phyloP scores from a whole-genome alignment of 2,329 filamentous ascomycete species.

The Xylaria multiplex region DNA sequence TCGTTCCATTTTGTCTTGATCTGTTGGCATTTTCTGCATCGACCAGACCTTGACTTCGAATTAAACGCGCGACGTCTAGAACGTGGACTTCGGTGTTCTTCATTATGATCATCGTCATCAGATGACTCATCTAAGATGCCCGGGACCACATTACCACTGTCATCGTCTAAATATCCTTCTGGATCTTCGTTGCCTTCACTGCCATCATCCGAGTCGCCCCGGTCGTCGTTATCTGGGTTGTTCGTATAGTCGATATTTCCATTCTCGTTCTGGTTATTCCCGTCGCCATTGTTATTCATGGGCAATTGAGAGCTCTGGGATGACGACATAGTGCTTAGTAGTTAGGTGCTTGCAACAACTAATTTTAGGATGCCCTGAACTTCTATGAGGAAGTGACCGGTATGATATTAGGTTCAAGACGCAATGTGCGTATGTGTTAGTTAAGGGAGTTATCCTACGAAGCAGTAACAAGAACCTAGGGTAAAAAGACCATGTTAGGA shows the following conservation, averaged over 20 bases:
- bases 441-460: not conserved
- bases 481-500: not conserved
- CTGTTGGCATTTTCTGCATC: not conserved
- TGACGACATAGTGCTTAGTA: constrained; percentile 16
- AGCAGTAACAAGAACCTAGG: not conserved
- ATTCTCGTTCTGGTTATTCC: not conserved
- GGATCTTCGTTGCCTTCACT: not conserved
- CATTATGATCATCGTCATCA: constrained; percentile 9
- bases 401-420: not conserved
- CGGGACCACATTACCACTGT: constrained; percentile 13
- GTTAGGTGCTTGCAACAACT: not conserved
- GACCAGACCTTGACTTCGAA: not conserved
- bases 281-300: not conserved
- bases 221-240: not conserved
- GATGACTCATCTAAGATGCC: constrained; percentile 6
- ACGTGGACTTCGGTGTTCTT: not conserved
- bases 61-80: not conserved
- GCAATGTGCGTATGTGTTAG: not conserved
- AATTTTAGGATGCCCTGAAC: not conserved
- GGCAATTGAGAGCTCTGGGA: not conserved
- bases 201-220: not conserved
- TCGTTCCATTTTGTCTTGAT: not conserved
- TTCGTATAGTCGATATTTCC: too few relatives aligned
- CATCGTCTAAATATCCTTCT: not conserved
- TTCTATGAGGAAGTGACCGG: not conserved